Percentiles rank a stretch among this genome's conserved stretches.
Evolutionary conservation across 164 flowering plant genomes (phyloP).

Genomic region (Magnolia kwangsiensis): DNA sequence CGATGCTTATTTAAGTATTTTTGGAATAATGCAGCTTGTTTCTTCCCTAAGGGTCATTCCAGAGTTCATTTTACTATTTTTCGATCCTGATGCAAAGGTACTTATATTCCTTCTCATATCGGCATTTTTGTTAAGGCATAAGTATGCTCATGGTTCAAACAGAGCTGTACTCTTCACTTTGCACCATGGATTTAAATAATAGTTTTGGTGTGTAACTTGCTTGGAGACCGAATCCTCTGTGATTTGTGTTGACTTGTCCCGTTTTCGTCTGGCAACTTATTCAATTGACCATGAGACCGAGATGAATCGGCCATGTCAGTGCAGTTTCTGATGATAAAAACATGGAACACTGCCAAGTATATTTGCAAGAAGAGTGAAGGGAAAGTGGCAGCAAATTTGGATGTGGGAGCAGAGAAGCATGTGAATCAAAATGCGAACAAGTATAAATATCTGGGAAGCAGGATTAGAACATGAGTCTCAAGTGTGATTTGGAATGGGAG

Average conservation of each 20-base stretch:
- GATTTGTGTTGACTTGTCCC: neutral
- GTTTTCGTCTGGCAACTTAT: neutral
- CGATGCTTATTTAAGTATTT: slow-evolving; percentile 6
- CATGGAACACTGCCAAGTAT: no score
- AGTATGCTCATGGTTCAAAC: neutral
- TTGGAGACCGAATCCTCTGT: neutral
- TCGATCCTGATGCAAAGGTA: slow-evolving; percentile 72
- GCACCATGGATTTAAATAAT: neutral
- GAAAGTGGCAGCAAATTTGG: no score
- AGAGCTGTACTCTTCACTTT: neutral
- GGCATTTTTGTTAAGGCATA: neutral
- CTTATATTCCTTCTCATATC: neutral
- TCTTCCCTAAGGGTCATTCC: slow-evolving; percentile 70
- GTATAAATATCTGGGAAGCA: no score
- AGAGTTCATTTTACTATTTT: slow-evolving; percentile 55
- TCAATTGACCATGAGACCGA: neutral
- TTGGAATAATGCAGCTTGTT: slow-evolving; percentile 59
- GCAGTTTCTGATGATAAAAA: no score
- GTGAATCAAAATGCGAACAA: no score
- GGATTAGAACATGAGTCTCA: neutral
- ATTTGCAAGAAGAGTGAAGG: no score
- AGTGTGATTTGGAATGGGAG: neutral
- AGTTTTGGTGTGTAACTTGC: neutral
- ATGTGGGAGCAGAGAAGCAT: no score
- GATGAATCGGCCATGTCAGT: no score